Evolutionary conservation across 192 early-diverging fungal species (phyloP).

Genomic region (Neocallimastix lanati): DNA sequence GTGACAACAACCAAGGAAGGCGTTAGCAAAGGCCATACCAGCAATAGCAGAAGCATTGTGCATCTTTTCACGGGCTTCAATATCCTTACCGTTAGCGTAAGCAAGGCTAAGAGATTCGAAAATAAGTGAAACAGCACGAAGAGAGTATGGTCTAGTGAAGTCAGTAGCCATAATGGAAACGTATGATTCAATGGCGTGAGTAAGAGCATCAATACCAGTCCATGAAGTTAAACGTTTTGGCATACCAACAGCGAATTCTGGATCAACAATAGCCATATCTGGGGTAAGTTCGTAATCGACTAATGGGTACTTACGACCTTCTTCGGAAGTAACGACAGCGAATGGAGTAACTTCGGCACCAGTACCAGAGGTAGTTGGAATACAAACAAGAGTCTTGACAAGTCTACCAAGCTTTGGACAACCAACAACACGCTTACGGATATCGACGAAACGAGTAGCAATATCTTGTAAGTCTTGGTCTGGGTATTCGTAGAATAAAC

Average conservation of each 20-base stretch:
- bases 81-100: slow-evolving; percentile 1
- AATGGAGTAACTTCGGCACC: slow-evolving; percentile 4
- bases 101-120: slow-evolving; percentile 1
- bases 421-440: slow-evolving; percentile 1
- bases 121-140: background rate
- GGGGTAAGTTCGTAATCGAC: slow-evolving; percentile 1
- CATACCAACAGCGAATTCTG: slow-evolving; percentile 1
- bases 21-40: slow-evolving; percentile 2
- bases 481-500: slow-evolving; percentile 1
- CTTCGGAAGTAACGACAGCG: slow-evolving; percentile 4
- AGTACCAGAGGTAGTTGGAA: slow-evolving; percentile 4
- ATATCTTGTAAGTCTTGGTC: background rate
- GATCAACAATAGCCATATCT: slow-evolving; percentile 3
- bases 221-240: slow-evolving; percentile 2
- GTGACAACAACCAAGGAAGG: background rate
- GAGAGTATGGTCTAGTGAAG: background rate
- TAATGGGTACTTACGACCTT: slow-evolving; percentile 5
- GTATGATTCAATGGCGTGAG: slow-evolving; percentile 7
- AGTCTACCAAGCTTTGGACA: background rate
- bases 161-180: background rate
- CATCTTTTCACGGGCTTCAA: slow-evolving; percentile 4
- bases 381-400: slow-evolving; percentile 2
- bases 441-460: background rate
- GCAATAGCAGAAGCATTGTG: slow-evolving; percentile 2
- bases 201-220: slow-evolving; percentile 4